Evolutionary conservation across 176 grass and related monocot genomes (phyloP), one percentile per base, ranked within the genome.

Genomic region (Saccharum officinarum): DNA sequence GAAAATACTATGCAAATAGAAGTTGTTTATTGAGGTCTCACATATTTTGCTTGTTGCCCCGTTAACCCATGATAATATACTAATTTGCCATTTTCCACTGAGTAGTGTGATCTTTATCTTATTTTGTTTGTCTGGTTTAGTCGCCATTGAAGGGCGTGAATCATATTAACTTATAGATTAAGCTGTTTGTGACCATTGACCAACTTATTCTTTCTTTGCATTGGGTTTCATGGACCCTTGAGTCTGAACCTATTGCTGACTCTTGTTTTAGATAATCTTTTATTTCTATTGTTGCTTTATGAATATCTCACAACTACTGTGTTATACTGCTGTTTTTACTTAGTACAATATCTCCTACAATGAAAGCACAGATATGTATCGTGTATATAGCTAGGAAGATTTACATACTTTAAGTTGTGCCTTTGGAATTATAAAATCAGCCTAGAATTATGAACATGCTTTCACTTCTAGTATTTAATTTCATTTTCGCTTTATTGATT

Each of bases 401-500:
- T 44, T 47, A 68, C 33, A 38, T 47, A 50, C 45, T 47, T 26
- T 74, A 14, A 80, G 80, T 41, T 23, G 17, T 39, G 60, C 42
- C 14, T 59, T 46, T 57, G 33, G 6, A 68, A 80, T 81, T 13
- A 68, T 30, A 45, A 14, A 10, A n/a, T 85, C 3, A 12, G 0
- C 18, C 47, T 67, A 69, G 82, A 74, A 63, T 22, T 45, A 57
- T 30, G 36, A 70, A 45, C 75, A 20, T 81, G 6, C 14, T 39
- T 76, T 65, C 31, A 52, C 60, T 63, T 42, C 42, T 69, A 17
- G 41, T 71, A 30, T 71, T 57, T 84, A 69, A 22, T 73, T 85
- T 75, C 7, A 20, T 54, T 37, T 74, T 73, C 18, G 33, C 69
- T 82, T 71, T 70, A 26, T 8, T 80, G 40, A 61, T 72, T 66